phyloP scores from a whole-genome alignment of 768 basidiomycete genomes.

The Tricholomella constricta region DNA sequence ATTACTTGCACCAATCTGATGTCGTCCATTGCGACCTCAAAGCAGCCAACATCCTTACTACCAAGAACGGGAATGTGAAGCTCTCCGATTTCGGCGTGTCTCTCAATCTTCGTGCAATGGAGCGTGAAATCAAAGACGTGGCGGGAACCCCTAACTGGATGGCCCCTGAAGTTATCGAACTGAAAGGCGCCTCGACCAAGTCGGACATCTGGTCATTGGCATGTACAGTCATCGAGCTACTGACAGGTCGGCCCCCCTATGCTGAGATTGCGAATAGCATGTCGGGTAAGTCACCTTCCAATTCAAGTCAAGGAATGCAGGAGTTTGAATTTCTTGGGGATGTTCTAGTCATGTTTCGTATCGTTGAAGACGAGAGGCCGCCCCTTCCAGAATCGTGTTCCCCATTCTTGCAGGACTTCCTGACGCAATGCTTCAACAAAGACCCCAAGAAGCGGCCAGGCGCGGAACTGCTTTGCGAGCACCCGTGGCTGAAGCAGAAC shows the following conservation, averaged over 20 bases:
- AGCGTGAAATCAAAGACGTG: slow-evolving; percentile 80
- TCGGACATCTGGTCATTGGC: slow-evolving; percentile 96
- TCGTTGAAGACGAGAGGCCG: slow-evolving; percentile 91
- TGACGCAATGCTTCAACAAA: slow-evolving; percentile 89
- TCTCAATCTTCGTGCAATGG: slow-evolving; percentile 90
- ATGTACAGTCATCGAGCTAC: slow-evolving; percentile 91
- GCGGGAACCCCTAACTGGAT: slow-evolving; percentile 99
- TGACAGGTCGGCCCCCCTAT: slow-evolving; percentile 93
- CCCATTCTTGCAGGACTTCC: slow-evolving; percentile 74
- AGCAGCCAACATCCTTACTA: slow-evolving; percentile 98
- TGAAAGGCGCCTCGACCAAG: slow-evolving; percentile 91
- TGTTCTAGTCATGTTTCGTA: slow-evolving; percentile 85
- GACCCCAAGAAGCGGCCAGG: slow-evolving; percentile 81
- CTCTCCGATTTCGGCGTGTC: slow-evolving; percentile 98
- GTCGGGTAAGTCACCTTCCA: slow-evolving; percentile 62
- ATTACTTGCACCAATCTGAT: slow-evolving; percentile 87
- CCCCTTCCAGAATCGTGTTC: slow-evolving; percentile 84
- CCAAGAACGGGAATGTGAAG: slow-evolving; percentile 97
- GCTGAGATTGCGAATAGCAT: slow-evolving; percentile 87
- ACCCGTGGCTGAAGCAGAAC: slow-evolving; percentile 84
- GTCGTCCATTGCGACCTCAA: slow-evolving; percentile 99
- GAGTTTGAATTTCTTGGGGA: slow-evolving; percentile 7
- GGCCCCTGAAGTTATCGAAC: slow-evolving; percentile 97
- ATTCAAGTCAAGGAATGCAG: slow-evolving; percentile 7
- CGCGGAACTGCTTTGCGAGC: slow-evolving; percentile 85